phyloP scores from a whole-genome alignment of 192 early-diverging fungal species.

The Podila epigama region DNA sequence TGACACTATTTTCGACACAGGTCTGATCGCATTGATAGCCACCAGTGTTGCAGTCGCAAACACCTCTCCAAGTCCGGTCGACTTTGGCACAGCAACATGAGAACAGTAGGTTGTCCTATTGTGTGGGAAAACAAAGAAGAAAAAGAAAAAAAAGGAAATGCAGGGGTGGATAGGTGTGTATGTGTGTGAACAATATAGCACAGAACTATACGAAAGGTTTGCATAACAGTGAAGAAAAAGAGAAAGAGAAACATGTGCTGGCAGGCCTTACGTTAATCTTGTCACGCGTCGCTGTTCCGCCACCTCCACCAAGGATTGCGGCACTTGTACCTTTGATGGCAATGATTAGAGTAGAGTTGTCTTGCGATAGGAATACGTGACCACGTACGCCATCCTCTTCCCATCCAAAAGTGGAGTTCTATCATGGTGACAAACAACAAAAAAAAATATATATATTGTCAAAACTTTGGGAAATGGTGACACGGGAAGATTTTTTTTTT shows the following conservation, averaged over 20 bases:
- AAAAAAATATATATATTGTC: background rate
- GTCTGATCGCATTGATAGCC: conserved; percentile 63
- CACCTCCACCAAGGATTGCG: conserved; percentile 68
- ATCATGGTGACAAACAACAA: background rate
- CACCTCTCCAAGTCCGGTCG: conserved; percentile 78
- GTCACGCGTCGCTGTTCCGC: conserved; percentile 74
- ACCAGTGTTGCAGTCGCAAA: conserved; percentile 83
- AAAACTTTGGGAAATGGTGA: background rate
- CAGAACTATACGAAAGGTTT: too few relatives aligned
- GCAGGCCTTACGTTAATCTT: conserved; percentile 68
- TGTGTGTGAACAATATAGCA: too few relatives aligned
- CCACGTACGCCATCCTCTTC: conserved; percentile 78
- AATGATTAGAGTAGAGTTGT: conserved; percentile 76
- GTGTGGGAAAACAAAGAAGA: background rate
- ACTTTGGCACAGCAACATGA: conserved; percentile 96
- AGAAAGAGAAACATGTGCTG: background rate
- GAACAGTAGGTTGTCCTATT: conserved; percentile 90
- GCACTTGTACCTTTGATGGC: conserved; percentile 89
- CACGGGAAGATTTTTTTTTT: background rate
- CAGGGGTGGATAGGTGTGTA: background rate
- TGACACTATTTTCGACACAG: conserved; percentile 69
- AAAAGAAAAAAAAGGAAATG: background rate
- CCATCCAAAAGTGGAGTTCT: conserved; percentile 79
- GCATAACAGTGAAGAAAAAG: background rate
- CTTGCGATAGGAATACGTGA: conserved; percentile 81